Evolutionary conservation across 2,329 filamentous ascomycete genomes (phyloP).

Genomic region (Clonostachys solani): DNA sequence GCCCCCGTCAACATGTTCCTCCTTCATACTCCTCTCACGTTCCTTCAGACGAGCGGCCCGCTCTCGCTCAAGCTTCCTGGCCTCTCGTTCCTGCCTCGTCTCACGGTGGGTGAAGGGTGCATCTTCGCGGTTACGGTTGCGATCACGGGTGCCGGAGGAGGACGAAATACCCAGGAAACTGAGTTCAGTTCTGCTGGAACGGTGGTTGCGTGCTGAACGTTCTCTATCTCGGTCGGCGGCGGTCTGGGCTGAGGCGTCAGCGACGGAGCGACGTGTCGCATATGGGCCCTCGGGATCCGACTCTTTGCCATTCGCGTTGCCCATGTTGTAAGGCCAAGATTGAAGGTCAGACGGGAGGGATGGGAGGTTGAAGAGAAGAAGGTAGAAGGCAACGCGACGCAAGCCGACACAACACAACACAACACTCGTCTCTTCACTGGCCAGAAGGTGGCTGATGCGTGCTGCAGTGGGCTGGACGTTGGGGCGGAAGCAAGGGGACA

Average conservation of each 20-base stretch:
- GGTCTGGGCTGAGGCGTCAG: slow-evolving; percentile 1
- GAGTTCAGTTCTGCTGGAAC: slow-evolving; percentile 37
- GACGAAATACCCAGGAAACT: slow-evolving; percentile 37
- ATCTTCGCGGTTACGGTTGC: slow-evolving; percentile 30
- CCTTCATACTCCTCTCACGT: slow-evolving; percentile 81
- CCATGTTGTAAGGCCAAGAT: neutral
- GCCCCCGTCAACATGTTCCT: slow-evolving; percentile 92
- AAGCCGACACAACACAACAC: neutral
- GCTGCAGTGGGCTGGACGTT: no score
- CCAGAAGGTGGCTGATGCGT: no score
- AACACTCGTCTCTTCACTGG: no score
- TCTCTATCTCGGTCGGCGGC: neutral
- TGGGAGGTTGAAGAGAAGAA: neutral
- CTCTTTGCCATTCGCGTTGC: slow-evolving; percentile 1
- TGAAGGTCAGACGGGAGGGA: no score
- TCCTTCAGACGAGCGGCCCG: slow-evolving; percentile 72
- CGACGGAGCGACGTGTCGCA: slow-evolving; percentile 1
- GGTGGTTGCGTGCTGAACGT: neutral
- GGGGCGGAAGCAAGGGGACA: no score
- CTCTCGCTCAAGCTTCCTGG: slow-evolving; percentile 79
- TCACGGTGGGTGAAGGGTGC: slow-evolving; percentile 65
- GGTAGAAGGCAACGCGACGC: neutral
- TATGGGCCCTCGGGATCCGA: slow-evolving; percentile 2
- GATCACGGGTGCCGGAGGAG: slow-evolving; percentile 28
- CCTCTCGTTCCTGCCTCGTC: slow-evolving; percentile 88